Conservation (phyloP, 148 eudicot genomes). For the Diospyros lotus region DNA sequence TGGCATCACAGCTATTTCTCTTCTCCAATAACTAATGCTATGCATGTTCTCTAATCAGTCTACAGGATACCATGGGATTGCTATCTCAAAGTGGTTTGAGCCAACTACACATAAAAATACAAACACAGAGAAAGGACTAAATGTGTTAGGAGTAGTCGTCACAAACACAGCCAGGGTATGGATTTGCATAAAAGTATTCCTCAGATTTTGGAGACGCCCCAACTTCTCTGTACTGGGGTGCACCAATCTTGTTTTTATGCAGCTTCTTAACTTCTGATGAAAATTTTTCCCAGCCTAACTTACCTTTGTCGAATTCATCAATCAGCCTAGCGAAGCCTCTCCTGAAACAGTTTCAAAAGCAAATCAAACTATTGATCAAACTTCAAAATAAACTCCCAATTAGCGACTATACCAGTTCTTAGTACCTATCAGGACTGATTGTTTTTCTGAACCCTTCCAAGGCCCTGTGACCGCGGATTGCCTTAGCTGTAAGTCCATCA, state of each 20-base stretch:
- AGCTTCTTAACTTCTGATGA: slow-evolving; percentile 30
- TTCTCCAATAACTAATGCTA: no score
- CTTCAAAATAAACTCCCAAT: neutral
- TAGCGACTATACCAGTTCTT: neutral
- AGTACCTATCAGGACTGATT: slow-evolving; percentile 50
- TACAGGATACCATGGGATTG: no score
- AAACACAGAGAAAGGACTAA: no score
- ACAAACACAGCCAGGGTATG: slow-evolving; percentile 56
- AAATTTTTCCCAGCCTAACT: slow-evolving; percentile 40
- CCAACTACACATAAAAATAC: no score
- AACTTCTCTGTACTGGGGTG: slow-evolving; percentile 29
- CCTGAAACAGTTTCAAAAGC: slow-evolving; percentile 20
- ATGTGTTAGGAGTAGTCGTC: neutral
- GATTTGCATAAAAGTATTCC: slow-evolving; percentile 63
- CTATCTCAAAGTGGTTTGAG: no score
- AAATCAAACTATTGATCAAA: neutral
- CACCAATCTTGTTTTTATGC: slow-evolving; percentile 42
- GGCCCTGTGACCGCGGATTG: slow-evolving; percentile 53
- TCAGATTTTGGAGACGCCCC: slow-evolving; percentile 34
- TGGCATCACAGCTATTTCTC: no score
- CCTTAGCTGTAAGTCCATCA: slow-evolving; percentile 63
- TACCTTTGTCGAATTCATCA: slow-evolving; percentile 41
- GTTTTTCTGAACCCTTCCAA: slow-evolving; percentile 56
- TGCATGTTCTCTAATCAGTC: no score
- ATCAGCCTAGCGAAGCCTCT: slow-evolving; percentile 31